These are phyloP conservation scores for Cladosporium colombiae DNA, from an alignment of 2,329 filamentous ascomycete genomes.

Conservation along the genomic window DNA sequence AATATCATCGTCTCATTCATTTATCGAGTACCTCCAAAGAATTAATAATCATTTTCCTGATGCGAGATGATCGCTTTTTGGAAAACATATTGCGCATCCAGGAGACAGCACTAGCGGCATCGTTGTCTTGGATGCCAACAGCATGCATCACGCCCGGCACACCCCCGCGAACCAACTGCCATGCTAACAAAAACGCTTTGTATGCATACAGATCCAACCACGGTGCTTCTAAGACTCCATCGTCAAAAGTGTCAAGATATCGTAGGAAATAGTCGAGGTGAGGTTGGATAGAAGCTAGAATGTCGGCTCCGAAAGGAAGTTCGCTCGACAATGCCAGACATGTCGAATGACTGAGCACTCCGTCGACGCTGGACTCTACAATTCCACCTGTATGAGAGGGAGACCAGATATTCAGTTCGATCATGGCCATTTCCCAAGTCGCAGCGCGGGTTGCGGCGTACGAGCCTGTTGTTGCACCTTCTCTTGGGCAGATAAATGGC, in stretches of 20 bases:
- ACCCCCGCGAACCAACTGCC: slow-evolving; percentile 13
- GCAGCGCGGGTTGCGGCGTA: slow-evolving; percentile 2
- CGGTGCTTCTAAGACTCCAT: not conserved
- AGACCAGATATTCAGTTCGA: slow-evolving; percentile 20
- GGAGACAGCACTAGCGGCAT: not conserved
- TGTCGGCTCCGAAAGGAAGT: slow-evolving; percentile 8
- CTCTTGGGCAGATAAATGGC: slow-evolving; percentile 8
- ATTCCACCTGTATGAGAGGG: slow-evolving; percentile 17
- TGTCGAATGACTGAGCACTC: slow-evolving; percentile 11
- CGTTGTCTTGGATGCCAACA: not conserved
- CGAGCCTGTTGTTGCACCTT: not conserved
- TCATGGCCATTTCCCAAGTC: slow-evolving; percentile 22
- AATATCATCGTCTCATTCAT: not conserved
- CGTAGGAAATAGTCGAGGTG: slow-evolving; percentile 18
- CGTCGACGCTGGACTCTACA: slow-evolving; percentile 14
- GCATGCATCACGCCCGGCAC: slow-evolving; percentile 10
- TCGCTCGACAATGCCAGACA: slow-evolving; percentile 5
- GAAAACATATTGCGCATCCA: not conserved
- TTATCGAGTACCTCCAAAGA: slow-evolving; percentile 6
- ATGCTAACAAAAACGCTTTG: slow-evolving; percentile 14
- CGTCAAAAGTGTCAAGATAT: not conserved
- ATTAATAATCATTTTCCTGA: slow-evolving; percentile 4
- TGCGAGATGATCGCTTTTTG: not conserved
- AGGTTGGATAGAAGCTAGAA: slow-evolving; percentile 5
- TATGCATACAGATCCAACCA: slow-evolving; percentile 17